A percentile compares a stretch with the other conserved stretches of the same genome.
Conservation (phyloP, 805 yeast species). For the Wickerhamiella spandovensis region DNA sequence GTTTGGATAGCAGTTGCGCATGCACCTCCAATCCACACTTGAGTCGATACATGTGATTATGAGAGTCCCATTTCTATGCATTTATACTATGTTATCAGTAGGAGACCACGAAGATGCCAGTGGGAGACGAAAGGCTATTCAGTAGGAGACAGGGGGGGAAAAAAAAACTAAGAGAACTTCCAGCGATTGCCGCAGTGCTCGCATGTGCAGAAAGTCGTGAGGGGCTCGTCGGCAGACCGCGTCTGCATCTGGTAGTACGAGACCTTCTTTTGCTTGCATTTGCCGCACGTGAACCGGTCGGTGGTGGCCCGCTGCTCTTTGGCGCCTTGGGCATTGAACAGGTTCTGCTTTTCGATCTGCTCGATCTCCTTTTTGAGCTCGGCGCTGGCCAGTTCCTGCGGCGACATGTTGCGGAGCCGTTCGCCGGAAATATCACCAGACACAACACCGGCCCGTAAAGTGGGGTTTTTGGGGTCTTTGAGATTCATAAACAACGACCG, state of each 20-base stretch:
- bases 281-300: constrained; percentile 93
- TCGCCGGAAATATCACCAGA: constrained; percentile 53
- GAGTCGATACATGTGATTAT: constrained; percentile 20
- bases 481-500: constrained; percentile 78
- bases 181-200: constrained; percentile 96
- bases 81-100: background rate
- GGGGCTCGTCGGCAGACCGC: constrained; percentile 96
- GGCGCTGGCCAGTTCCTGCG: constrained; percentile 95
- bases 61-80: background rate
- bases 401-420: constrained; percentile 63
- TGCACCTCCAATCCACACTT: constrained; percentile 91
- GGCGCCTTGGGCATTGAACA: constrained; percentile 96
- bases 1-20: constrained; percentile 63
- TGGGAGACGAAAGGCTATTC: background rate
- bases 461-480: constrained; percentile 81
- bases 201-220: constrained; percentile 96
- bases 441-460: constrained; percentile 55
- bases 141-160: background rate
- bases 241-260: constrained; percentile 97
- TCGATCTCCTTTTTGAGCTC: constrained; percentile 75
- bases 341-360: constrained; percentile 71
- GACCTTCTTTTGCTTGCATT: constrained; percentile 94
- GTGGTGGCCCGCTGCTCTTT: constrained; percentile 91
- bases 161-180: constrained; percentile 43
- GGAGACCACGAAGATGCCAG: background rate